Evolutionary conservation across 305 asterid species (phyloP), one percentile per base, ranked within the genome.

Genomic region (Solanum hybrid): DNA sequence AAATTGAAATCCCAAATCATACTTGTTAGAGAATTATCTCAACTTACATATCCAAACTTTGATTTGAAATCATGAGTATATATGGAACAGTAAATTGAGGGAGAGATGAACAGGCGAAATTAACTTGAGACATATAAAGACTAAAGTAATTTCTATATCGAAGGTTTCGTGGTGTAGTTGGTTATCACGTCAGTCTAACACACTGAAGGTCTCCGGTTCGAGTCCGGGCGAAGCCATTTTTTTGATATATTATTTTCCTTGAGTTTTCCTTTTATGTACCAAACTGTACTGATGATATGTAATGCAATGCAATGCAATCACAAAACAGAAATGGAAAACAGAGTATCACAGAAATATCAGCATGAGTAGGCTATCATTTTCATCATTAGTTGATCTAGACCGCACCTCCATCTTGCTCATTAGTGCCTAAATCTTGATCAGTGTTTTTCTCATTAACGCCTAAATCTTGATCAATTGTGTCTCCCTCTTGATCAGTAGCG

Each of bases 161-260:
- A 40, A 2, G 97, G 98, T 96, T 90, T 96, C 96, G 96, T 97
- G 97, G 98, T 95, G 98, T 97, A 97, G 99, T 95, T 95, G 98
- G 98, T 96, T 96, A 96, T 96, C 98, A 97, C 97, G 98, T 96
- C 99, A 94, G 96, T 97, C 98, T 96, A 97, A 97, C 99, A 97
- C 98, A 95, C 98, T 95, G 98, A 95, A 96, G 98, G 99, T 97
- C 98, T 94, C 98, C 97, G 95, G 98, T 94, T 95, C 98, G 94
- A 88, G 0, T 11, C 42, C 79, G 87, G 90, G 87, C 69, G 90
- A 88, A 85, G 79, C 87, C 69, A 79, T 4, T 7, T 5, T 14
- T 37, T 8, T 56, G 0, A 6, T 17, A 17, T 6, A 17, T 6
- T 56, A 17, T 56, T 56, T 16, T 46, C 12, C 10, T 10, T 38